Evolutionary conservation across 371 early-diverging fungal species (phyloP).

Genomic region (Zychaea mexicana): DNA sequence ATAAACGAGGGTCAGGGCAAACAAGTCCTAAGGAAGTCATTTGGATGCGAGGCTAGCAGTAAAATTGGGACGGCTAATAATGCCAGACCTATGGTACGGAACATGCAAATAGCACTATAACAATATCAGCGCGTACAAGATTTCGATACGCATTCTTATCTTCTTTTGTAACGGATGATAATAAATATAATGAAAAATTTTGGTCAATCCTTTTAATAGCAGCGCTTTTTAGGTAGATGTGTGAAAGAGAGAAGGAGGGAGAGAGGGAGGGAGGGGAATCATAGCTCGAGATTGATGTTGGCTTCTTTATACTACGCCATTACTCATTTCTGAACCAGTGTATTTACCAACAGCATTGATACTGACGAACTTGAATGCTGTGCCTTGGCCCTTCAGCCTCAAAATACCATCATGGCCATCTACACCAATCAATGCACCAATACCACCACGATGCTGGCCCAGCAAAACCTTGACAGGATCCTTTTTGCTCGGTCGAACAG

Average conservation of each 20-base stretch:
- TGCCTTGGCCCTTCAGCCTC: constrained; percentile 58
- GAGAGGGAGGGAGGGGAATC: not conserved
- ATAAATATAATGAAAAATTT: constrained; percentile 44
- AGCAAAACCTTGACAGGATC: constrained; percentile 77
- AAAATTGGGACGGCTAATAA: no score
- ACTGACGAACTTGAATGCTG: constrained; percentile 65
- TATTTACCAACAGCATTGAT: constrained; percentile 67
- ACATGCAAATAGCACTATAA: no score
- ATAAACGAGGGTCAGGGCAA: no score
- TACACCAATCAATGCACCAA: constrained; percentile 79
- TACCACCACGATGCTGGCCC: constrained; percentile 71
- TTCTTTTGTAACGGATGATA: no score
- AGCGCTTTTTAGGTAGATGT: not conserved
- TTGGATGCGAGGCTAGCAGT: no score
- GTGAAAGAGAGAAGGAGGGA: not conserved
- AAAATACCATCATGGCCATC: constrained; percentile 87
- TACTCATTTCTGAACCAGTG: constrained; percentile 19
- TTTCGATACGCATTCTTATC: no score
- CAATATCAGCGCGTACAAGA: no score
- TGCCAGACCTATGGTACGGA: no score
- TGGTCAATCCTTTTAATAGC: constrained; percentile 14
- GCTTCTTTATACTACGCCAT: constrained; percentile 2
- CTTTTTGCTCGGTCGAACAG: constrained; percentile 77
- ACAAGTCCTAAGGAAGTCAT: no score
- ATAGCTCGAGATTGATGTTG: not conserved